A percentile compares a stretch with the other conserved stretches of the same genome.
Evolutionary conservation across 495 filamentous ascomycete genomes (phyloP).

Genomic region (Diplogelasinospora grovesii): DNA sequence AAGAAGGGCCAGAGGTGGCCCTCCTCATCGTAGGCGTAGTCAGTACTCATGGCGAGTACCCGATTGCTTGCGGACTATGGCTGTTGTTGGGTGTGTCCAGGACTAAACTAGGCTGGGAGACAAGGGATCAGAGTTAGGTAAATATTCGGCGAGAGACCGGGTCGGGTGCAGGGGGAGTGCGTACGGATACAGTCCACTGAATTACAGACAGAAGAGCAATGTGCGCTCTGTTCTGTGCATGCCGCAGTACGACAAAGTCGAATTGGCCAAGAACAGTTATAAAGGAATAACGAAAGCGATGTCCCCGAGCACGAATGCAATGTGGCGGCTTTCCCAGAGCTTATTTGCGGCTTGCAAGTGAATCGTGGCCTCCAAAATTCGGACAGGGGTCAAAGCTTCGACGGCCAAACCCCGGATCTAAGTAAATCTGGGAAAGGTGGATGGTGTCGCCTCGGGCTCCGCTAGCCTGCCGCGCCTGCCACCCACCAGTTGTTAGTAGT

Average conservation of each 20-base stretch:
- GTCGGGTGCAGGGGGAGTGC: neutral
- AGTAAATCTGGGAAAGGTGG: too few relatives aligned
- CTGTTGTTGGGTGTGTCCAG: constrained; percentile 5
- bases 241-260: too few relatives aligned
- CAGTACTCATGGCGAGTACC: constrained; percentile 70
- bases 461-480: too few relatives aligned
- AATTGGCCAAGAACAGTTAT: too few relatives aligned
- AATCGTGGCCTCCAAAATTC: constrained; percentile 35
- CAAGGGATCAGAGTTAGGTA: too few relatives aligned
- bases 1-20: constrained; percentile 99
- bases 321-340: constrained; percentile 26
- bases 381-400: constrained; percentile 22
- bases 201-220: too few relatives aligned
- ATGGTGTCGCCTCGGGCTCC: too few relatives aligned
- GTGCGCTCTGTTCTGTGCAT: too few relatives aligned
- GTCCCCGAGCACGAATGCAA: constrained; percentile 13
- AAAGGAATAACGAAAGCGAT: constrained; percentile 6
- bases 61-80: neutral
- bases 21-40: constrained; percentile 97
- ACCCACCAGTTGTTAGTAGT: too few relatives aligned
- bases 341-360: constrained; percentile 5
- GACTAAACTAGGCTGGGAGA: constrained; percentile 4
- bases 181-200: too few relatives aligned
- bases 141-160: neutral
- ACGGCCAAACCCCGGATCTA: constrained; percentile 16